phyloP scores from a whole-genome alignment of 2,329 filamentous ascomycete genomes.

The Apiospora marii region DNA sequence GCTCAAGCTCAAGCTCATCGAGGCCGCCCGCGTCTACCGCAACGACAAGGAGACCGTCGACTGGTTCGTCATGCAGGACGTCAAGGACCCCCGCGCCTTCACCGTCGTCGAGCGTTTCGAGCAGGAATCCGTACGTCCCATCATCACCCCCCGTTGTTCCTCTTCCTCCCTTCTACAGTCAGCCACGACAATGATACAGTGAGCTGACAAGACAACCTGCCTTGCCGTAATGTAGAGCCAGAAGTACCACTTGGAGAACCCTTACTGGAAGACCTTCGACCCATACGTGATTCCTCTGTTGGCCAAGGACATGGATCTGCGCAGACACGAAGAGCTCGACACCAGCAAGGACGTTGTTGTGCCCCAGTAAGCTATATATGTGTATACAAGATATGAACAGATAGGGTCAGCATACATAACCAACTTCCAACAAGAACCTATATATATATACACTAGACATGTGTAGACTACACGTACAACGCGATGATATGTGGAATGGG shows the following conservation, averaged over 20 bases:
- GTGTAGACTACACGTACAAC: not conserved
- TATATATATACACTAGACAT: not conserved
- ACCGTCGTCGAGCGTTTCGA: slow-evolving; percentile 79
- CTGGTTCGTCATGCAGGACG: slow-evolving; percentile 82
- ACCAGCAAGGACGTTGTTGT: slow-evolving; percentile 30
- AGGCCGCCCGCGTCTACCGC: slow-evolving; percentile 76
- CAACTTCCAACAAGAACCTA: not conserved
- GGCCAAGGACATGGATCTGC: slow-evolving; percentile 73
- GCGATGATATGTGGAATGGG: not conserved
- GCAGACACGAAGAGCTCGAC: slow-evolving; percentile 71
- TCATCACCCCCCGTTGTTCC: not conserved
- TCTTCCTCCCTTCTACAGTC: not conserved
- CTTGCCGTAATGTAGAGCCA: slow-evolving; percentile 51
- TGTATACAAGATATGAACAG: not conserved
- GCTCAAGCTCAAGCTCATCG: slow-evolving; percentile 75
- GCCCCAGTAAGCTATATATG: slow-evolving; percentile 21
- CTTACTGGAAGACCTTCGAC: slow-evolving; percentile 80
- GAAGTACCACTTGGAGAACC: slow-evolving; percentile 71
- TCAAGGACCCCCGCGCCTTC: slow-evolving; percentile 72
- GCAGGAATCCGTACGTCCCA: slow-evolving; percentile 63
- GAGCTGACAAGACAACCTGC: not conserved
- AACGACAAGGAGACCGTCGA: slow-evolving; percentile 74
- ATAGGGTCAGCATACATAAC: not conserved
- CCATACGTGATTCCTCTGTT: slow-evolving; percentile 73
- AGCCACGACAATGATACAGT: not conserved